Conservation (phyloP, 2,329 filamentous ascomycete genomes). For the Teratosphaeria epicoccoides region DNA sequence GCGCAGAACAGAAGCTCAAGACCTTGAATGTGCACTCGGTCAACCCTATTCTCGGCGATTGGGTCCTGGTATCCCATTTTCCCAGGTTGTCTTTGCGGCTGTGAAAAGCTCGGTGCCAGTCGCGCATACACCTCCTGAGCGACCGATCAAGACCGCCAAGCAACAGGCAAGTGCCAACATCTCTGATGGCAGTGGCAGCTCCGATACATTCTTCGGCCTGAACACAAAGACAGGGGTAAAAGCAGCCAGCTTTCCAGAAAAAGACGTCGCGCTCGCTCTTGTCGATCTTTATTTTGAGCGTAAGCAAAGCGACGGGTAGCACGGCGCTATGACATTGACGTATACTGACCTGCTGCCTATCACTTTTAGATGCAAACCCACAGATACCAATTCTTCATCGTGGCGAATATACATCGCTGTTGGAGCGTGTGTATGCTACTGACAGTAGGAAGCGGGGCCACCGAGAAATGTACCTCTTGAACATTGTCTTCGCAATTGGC, state of each 20-base stretch:
- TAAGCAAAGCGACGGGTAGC: no score
- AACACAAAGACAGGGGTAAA: conserved; percentile 83
- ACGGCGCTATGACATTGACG: no score
- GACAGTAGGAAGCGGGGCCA: conserved; percentile 58
- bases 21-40: conserved; percentile 62
- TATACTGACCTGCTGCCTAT: no score
- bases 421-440: conserved; percentile 67
- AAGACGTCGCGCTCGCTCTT: conserved; percentile 60
- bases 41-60: conserved; percentile 73
- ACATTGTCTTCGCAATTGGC: conserved; percentile 95
- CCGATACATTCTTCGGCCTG: conserved; percentile 93
- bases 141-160: conserved; percentile 47
- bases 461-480: conserved; percentile 82
- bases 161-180: conserved; percentile 38
- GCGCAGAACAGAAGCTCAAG: neutral
- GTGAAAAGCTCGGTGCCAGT: conserved; percentile 60
- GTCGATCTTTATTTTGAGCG: conserved; percentile 84
- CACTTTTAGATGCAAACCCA: conserved; percentile 90
- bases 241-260: conserved; percentile 72
- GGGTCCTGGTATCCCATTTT: conserved; percentile 78
- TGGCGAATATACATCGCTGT: conserved; percentile 78
- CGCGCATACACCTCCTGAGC: conserved; percentile 50
- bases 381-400: conserved; percentile 90
- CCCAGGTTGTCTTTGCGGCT: conserved; percentile 84
- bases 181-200: conserved; percentile 51